These are phyloP conservation scores for Polyporus tsugae DNA, from an alignment of 1,284 basidiomycete species.

Conservation along the genomic window DNA sequence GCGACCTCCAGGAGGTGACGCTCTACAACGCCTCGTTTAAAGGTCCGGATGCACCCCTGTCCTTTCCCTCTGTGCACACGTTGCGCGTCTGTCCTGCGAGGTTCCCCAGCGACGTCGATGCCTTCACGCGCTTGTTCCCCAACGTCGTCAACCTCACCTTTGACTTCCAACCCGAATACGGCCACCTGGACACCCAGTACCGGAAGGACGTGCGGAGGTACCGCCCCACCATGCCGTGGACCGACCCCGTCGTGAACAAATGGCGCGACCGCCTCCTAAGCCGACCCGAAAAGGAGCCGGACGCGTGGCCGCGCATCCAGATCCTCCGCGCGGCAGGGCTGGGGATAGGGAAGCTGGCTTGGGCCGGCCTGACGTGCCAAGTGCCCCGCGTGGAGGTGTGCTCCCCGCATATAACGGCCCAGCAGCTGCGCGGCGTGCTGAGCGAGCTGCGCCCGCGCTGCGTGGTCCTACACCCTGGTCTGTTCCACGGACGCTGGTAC, in stretches of 20 bases:
- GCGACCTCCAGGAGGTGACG: background rate
- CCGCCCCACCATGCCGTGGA: background rate
- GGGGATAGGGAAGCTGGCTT: background rate
- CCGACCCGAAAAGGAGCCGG: background rate
- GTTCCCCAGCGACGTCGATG: background rate
- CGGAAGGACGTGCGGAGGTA: background rate
- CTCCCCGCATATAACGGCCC: background rate
- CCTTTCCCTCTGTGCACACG: constrained; percentile 4
- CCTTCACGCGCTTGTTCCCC: background rate
- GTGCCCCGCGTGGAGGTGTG: background rate
- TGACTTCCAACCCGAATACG: background rate
- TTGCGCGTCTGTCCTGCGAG: background rate
- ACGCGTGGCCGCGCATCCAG: constrained; percentile 4
- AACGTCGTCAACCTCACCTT: background rate
- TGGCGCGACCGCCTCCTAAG: background rate
- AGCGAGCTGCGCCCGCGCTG: background rate
- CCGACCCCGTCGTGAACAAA: background rate
- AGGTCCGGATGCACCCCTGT: background rate
- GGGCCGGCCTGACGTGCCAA: background rate
- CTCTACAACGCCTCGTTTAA: background rate
- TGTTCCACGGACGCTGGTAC: background rate
- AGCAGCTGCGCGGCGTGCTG: background rate
- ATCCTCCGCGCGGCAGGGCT: background rate
- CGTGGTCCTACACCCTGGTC: background rate
- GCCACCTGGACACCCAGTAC: background rate